Evolutionary conservation across 306 rosid species (phyloP).

Genomic region (Rubus idaeus): DNA sequence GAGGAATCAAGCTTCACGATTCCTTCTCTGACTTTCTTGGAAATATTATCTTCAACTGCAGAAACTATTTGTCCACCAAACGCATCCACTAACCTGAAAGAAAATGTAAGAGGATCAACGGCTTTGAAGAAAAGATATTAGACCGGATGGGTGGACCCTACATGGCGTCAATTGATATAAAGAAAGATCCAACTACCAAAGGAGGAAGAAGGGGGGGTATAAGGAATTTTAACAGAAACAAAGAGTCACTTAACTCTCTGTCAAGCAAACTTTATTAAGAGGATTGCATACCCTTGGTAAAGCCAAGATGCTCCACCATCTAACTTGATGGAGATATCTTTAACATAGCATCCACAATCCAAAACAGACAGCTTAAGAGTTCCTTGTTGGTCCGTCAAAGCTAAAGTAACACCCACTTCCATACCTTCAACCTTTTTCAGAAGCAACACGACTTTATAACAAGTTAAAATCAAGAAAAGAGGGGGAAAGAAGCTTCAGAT

Average conservation of each 20-base stretch:
- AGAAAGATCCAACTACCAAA: not conserved
- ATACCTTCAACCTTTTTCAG: conserved; percentile 64
- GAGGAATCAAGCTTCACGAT: conserved; percentile 49
- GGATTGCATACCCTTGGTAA: conserved; percentile 68
- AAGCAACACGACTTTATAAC: conserved; percentile 30
- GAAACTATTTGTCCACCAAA: conserved; percentile 60
- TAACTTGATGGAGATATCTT: conserved; percentile 57
- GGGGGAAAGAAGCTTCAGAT: not conserved
- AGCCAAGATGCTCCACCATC: conserved; percentile 93
- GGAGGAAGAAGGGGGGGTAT: not conserved
- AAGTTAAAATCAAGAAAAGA: conserved; percentile 7
- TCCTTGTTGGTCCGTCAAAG: conserved; percentile 65
- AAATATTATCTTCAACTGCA: conserved; percentile 60
- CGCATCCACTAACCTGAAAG: conserved; percentile 61
- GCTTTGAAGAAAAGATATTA: not conserved
- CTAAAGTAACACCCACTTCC: conserved; percentile 60
- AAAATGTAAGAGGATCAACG: conserved; percentile 8
- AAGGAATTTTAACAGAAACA: not conserved
- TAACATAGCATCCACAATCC: conserved; percentile 68
- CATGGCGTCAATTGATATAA: conserved; percentile 1
- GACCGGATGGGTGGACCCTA: not conserved
- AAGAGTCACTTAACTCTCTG: conserved; percentile 6
- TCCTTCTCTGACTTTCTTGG: conserved; percentile 63
- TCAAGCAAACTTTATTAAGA: conserved; percentile 27
- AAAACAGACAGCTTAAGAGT: conserved; percentile 52